Conservation (phyloP, 2,329 filamentous ascomycete genomes). For the Fusarium floridanum region DNA sequence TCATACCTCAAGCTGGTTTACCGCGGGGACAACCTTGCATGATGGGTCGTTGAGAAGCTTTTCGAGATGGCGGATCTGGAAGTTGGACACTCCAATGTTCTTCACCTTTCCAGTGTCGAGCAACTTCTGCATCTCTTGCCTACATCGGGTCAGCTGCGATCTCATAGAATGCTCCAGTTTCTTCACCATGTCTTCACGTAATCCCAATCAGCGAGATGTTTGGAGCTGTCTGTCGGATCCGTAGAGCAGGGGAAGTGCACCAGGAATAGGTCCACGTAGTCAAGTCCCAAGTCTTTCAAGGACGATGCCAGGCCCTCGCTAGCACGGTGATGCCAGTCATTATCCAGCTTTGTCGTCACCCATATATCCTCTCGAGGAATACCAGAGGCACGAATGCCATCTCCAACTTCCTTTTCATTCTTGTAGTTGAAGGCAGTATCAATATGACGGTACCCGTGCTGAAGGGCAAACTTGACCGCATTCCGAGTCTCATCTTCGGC, state of each 20-base stretch:
- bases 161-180: too few species aligned
- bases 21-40: slow-evolving; percentile 72
- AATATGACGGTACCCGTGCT: slow-evolving; percentile 70
- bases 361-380: slow-evolving; percentile 67
- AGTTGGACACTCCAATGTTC: slow-evolving; percentile 87
- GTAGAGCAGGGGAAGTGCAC: slow-evolving; percentile 30
- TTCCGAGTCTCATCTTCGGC: slow-evolving; percentile 57
- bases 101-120: slow-evolving; percentile 75
- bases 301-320: slow-evolving; percentile 67
- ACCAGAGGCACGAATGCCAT: slow-evolving; percentile 59
- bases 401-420: slow-evolving; percentile 69
- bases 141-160: not conserved
- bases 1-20: slow-evolving; percentile 81
- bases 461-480: slow-evolving; percentile 70
- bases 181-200: slow-evolving; percentile 27
- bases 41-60: slow-evolving; percentile 75
- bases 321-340: slow-evolving; percentile 71
- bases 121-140: slow-evolving; percentile 75
- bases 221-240: slow-evolving; percentile 21
- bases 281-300: slow-evolving; percentile 62
- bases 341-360: slow-evolving; percentile 78
- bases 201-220: slow-evolving; percentile 41
- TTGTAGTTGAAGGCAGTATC: slow-evolving; percentile 73
- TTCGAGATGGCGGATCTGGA: slow-evolving; percentile 82
- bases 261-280: slow-evolving; percentile 70